Base-by-base conservation (phyloP, 2,329 filamentous ascomycete genomes). In the Emydomyces testavorans region DNA sequence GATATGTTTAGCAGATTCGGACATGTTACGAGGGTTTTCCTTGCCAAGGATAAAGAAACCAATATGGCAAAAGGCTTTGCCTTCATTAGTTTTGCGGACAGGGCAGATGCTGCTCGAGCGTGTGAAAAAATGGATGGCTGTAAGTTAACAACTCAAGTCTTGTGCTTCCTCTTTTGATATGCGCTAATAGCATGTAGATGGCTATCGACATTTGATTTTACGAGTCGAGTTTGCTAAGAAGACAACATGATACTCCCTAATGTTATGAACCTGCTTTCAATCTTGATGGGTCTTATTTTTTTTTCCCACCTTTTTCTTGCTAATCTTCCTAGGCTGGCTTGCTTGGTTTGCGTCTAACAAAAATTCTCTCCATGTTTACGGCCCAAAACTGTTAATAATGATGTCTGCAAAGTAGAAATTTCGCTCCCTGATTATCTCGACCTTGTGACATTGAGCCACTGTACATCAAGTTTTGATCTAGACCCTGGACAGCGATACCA, bases 1-100 rank as follows among this genome's bases (percentile, higher is more conserved):
- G 88, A 94, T 67, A 89, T 98, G 80, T 98, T 98, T 75, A 89
- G 94, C 74, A 81, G 92, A 58, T 95, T 92, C 67, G 92, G 92
- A 63, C 85, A 89, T 58, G 92, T 98, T 64, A 96, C 90, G 49
- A 82, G 92, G 68, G 92, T 98, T 43, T 98, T 98, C 77, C 71
- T 98, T 62, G 92, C 92, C 61, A 96, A 95, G 77, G 92, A 98
- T 73, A 77, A 92, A 65, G 92, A 98, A 61, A 98, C 92, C 34
- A 86, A 88, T 52, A 74, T 90, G 66, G 92, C 92, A 59, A 98
- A 98, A 80, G 92, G 92, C 54, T 98, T 98, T 67, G 93, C 93
- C 21, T 98, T 98, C 68, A 94, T 98, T 75, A 94, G 86, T 69
- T 98, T 92, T 64, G 85, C 83, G 52, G 92, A 98, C 67, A 77